Conservation (phyloP, 1,284 basidiomycete genomes). For the Apiotrichum porosum region DNA sequence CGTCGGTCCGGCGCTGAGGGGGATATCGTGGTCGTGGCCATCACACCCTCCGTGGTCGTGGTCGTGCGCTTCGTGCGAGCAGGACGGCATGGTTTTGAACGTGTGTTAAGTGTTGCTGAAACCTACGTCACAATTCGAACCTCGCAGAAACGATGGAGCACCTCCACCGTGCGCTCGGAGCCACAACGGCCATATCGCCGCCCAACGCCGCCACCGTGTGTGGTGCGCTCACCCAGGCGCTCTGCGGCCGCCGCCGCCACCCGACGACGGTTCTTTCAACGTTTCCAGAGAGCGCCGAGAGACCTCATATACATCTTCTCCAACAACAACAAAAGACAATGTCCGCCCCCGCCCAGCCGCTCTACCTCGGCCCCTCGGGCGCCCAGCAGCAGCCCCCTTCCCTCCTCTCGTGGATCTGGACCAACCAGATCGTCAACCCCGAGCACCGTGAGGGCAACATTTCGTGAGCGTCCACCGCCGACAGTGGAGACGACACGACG, state of each 20-base stretch:
- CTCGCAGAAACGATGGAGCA: not conserved
- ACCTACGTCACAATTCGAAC: slow-evolving; percentile 1
- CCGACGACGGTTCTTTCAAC: no score
- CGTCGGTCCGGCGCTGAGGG: slow-evolving; percentile 39
- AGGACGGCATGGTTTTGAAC: slow-evolving; percentile 26
- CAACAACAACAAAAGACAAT: slow-evolving; percentile 7
- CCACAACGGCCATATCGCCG: not conserved
- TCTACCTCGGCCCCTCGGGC: slow-evolving; percentile 29
- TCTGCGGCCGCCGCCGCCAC: not conserved
- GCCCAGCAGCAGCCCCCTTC: slow-evolving; percentile 3
- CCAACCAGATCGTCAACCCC: slow-evolving; percentile 21
- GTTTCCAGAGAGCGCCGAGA: not conserved
- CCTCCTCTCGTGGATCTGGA: slow-evolving; percentile 18
- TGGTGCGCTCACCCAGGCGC: not conserved
- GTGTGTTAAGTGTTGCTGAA: not conserved
- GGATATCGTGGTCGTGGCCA: slow-evolving; percentile 42
- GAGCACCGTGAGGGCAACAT: slow-evolving; percentile 21
- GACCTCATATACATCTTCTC: not conserved
- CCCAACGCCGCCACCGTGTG: not conserved
- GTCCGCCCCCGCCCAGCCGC: slow-evolving; percentile 28
- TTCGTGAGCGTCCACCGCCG: slow-evolving; percentile 15
- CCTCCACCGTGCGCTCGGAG: slow-evolving; percentile 5
- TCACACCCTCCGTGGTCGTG: slow-evolving; percentile 25
- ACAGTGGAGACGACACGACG: no score
- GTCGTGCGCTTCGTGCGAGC: slow-evolving; percentile 31